Percentiles rank a stretch among this genome's conserved stretches.
phyloP scores from a whole-genome alignment of 148 eudicot species.

The Talinum fruticosum region DNA sequence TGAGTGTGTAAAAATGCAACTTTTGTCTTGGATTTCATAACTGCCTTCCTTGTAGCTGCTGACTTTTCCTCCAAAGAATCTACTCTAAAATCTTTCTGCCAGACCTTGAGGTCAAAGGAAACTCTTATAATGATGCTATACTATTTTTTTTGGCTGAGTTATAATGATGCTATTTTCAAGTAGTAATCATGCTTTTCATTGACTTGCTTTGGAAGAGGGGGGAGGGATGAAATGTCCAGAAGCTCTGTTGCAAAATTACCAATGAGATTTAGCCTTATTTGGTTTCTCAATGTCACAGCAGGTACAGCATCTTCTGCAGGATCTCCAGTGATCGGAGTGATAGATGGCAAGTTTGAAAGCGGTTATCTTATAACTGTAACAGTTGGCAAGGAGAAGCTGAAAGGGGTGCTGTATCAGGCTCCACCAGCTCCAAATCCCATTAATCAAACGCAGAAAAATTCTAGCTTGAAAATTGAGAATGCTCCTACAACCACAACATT shows the following conservation, averaged over 20 bases:
- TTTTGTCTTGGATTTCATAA: neutral
- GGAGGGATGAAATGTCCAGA: neutral
- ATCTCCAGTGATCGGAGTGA: constrained; percentile 61
- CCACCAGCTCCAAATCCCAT: constrained; percentile 22
- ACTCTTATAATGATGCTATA: neutral
- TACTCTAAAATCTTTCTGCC: neutral
- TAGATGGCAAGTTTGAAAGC: constrained; percentile 95
- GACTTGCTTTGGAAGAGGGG: neutral
- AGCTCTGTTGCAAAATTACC: neutral
- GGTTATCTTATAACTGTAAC: constrained; percentile 90
- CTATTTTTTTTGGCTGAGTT: too few relatives aligned
- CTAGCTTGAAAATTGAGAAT: constrained; percentile 11
- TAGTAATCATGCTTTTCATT: neutral
- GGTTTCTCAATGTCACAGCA: constrained; percentile 17
- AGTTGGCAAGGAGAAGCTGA: constrained; percentile 62
- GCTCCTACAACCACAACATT: constrained; percentile 25
- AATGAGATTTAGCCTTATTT: constrained; percentile 8
- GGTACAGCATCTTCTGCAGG: constrained; percentile 32
- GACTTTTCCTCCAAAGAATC: neutral
- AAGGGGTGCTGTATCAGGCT: constrained; percentile 77
- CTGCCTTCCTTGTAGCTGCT: neutral
- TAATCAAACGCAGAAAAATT: constrained; percentile 22
- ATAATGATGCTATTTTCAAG: neutral
- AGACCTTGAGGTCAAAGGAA: neutral
- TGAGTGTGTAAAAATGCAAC: neutral